Base-by-base conservation (phyloP, 2,329 filamentous ascomycete genomes). In the Paraphoma sp. region DNA sequence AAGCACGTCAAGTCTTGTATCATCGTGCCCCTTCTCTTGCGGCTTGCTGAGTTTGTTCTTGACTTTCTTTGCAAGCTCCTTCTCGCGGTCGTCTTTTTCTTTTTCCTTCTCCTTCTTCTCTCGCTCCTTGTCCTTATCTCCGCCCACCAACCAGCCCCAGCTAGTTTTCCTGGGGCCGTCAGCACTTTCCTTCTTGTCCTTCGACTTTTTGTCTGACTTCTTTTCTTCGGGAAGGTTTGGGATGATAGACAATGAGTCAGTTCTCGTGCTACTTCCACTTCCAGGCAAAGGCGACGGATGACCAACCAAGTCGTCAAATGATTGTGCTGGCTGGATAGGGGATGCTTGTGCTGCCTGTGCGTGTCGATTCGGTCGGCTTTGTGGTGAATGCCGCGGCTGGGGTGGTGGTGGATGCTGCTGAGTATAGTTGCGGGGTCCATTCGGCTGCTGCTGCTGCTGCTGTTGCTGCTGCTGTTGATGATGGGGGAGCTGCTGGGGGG, bases 1-100 rank as follows among this genome's bases (percentile, higher is more conserved):
- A 18, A 97, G 82, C 18, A 96, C 86, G 68, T 98, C 94, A 29
- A 97, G 82, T 30, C 94, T 87, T 17, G 90, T 89, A 65, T 89
- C 93, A 68, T 97, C 93, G 62, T 93, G 89, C 3, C 63, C 52
- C 55, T 76, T 76, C 30, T 77, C 74, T 49, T 77, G 77, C 1
- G 84, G 79, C 68, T 92, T 93, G 42, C 85, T 84, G 67, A 88
- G 88, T 73, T 89, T 93, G 48, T 81, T 79, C 55, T 90, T 78
- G 78, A 65, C 84, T 80, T 78, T 78, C 72, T 76, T 76, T 16
- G 74, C 70, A 36, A 62, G 54, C 49, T 78, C 74, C 49, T 76
- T 78, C 11, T 77, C 76, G 41, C 70, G 70, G 18, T 78, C 74
- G 23, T 77, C 76, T 56, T 77, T 65, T 11, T 81, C 74, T 30